Conservation (phyloP, 2,329 filamentous ascomycete species). For the Fusarium subglutinans region DNA sequence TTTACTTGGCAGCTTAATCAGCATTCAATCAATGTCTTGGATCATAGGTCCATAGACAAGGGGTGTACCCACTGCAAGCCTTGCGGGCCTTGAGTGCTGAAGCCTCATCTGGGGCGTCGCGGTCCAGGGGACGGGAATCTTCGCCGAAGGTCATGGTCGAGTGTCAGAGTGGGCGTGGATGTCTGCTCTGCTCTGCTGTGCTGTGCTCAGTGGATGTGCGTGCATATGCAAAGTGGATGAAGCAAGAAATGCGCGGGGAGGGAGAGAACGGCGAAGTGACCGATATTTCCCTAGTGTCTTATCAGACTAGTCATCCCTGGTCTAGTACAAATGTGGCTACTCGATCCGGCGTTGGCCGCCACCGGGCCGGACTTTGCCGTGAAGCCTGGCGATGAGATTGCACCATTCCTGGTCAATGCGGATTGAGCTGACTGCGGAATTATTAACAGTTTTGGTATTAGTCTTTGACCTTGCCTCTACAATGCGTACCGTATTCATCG, state of each 20-base stretch:
- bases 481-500: not conserved
- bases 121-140: slow-evolving; percentile 9
- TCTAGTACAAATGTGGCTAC: slow-evolving; percentile 3
- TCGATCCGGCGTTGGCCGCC: not conserved
- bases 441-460: slow-evolving; percentile 12
- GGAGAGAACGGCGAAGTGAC: slow-evolving; percentile 9
- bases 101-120: not conserved
- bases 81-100: slow-evolving; percentile 13
- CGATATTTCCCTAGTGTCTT: slow-evolving; percentile 10
- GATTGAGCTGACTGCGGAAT: not conserved
- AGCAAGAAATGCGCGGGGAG: slow-evolving; percentile 1
- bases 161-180: not conserved
- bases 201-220: not conserved
- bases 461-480: not conserved
- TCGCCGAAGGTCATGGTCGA: slow-evolving; percentile 5
- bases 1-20: slow-evolving; percentile 10
- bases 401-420: not conserved
- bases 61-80: slow-evolving; percentile 9
- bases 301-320: not conserved
- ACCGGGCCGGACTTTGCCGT: slow-evolving; percentile 8
- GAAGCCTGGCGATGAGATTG: not conserved
- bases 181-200: not conserved
- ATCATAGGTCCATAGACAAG: not conserved
- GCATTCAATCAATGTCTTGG: not conserved
- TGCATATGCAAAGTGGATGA: slow-evolving; percentile 13